Percentiles rank a stretch among this genome's conserved stretches.
Evolutionary conservation across 2,329 filamentous ascomycete genomes (phyloP).

Genomic region (Cordyceps fumosorosea): DNA sequence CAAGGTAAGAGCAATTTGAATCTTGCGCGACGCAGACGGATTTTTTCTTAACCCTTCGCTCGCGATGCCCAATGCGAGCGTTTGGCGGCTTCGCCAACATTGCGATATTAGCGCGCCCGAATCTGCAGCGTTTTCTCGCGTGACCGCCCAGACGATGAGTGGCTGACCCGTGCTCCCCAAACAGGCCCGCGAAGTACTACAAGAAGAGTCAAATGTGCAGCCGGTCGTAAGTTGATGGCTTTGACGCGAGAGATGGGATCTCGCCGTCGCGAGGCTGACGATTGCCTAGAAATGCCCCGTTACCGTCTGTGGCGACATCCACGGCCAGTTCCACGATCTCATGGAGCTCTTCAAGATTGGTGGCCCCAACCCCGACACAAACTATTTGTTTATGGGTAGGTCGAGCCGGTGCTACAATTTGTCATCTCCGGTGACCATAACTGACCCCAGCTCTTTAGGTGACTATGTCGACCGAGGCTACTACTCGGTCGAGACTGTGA

Average conservation of each 20-base stretch:
- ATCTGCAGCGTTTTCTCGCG: conserved; percentile 21
- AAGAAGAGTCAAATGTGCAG: conserved; percentile 98
- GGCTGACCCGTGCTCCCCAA: conserved; percentile 11
- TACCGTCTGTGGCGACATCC: conserved; percentile 97
- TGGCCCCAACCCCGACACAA: conserved; percentile 94
- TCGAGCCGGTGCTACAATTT: neutral
- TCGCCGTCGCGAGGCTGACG: neutral
- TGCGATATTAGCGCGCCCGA: conserved; percentile 15
- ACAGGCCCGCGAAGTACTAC: conserved; percentile 89
- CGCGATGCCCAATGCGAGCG: neutral
- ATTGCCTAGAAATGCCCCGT: conserved; percentile 82
- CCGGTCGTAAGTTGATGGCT: conserved; percentile 67
- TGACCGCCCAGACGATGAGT: conserved; percentile 19
- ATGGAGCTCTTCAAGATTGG: conserved; percentile 99
- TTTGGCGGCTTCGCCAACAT: conserved; percentile 7
- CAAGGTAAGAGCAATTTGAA: conserved; percentile 57
- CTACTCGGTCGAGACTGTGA: conserved; percentile 98
- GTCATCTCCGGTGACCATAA: neutral
- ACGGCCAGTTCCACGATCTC: conserved; percentile 97
- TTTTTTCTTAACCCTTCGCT: neutral
- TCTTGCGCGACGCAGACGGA: neutral
- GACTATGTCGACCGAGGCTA: conserved; percentile 98
- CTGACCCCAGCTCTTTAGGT: conserved; percentile 42
- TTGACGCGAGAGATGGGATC: neutral
- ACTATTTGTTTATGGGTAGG: conserved; percentile 91